A percentile compares a stretch with the other conserved stretches of the same genome.
Evolutionary conservation across 1,284 basidiomycete genomes (phyloP).

Genomic region (Phlebopus sp.): DNA sequence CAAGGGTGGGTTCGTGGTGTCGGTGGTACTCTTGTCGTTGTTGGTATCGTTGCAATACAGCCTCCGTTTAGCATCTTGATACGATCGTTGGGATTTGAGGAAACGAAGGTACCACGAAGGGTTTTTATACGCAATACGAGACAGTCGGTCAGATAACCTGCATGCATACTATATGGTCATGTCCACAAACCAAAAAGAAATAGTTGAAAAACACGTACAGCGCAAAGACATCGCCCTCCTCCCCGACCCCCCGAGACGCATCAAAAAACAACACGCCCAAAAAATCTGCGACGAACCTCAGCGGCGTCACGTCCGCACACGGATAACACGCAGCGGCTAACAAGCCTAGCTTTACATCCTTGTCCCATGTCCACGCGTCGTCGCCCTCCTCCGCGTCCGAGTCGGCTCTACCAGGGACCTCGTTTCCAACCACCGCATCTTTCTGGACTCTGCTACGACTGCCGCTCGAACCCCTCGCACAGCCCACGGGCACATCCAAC

Average conservation of each 20-base stretch:
- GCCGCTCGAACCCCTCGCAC: too few species aligned
- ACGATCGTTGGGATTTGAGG: conserved; percentile 33
- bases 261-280: conserved; percentile 42
- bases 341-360: conserved; percentile 46
- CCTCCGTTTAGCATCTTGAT: conserved; percentile 18
- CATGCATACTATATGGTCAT: background rate
- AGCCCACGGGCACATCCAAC: too few species aligned
- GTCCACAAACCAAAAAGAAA: conserved; percentile 1
- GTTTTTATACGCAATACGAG: conserved; percentile 22
- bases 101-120: conserved; percentile 34
- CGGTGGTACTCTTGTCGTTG: too few species aligned
- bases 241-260: conserved; percentile 6
- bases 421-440: too few species aligned
- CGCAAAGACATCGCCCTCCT: conserved; percentile 11
- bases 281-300: conserved; percentile 50
- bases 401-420: too few species aligned
- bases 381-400: conserved; percentile 22
- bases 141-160: conserved; percentile 27
- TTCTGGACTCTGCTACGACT: too few species aligned
- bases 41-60: conserved; percentile 12
- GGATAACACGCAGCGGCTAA: conserved; percentile 58
- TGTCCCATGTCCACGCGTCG: background rate
- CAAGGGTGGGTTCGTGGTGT: too few species aligned
- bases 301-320: conserved; percentile 51
- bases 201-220: conserved; percentile 18